Evolutionary conservation across 345 rosid genomes (phyloP), one percentile per base, ranked within the genome.

Genomic region (Cochlearia excelsa): DNA sequence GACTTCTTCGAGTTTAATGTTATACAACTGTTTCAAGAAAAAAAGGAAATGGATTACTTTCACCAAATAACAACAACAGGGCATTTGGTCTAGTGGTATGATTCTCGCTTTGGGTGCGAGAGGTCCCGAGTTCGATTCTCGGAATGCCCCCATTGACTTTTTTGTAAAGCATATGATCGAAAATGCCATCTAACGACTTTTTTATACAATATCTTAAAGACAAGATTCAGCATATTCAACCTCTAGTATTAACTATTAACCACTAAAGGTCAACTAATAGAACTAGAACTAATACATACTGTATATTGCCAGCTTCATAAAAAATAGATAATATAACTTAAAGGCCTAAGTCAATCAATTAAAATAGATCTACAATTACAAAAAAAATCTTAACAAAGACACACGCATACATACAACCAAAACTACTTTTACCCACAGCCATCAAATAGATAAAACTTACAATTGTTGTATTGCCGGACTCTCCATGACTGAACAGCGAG

Each of bases 91-190:
- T 77, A 81, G 85, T 83, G 83, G 90, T 79, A 81, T 80, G 88
- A 83, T 86, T 86, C 87, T 86, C 67, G 84, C 85, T 90, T 80
- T 78, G 85, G 91, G 86, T 81, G 90, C 77, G 75, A 87, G 90
- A 84, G 82, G 83, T 84, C 87, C 81, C 68, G 77, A 88, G 67
- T 68, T 61, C 51, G 51, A 68, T 61, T 68, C 67, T 61, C 73
- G 67, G 67, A 60, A 54, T 54, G 49, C 65, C 62, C 54, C 65
- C 66, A 3, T 45, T 50, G 58, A 57, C 45, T 7, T 50, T 50
- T 41, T 41, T 50, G 23, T 9, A 39, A 39, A 1, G 10, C 5
- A 33, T 33, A 5, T 33, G 35, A 5, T 3, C 35, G 23, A 33
- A 33, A 33, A 33, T 33, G 35, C 3, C 35, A 33, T 3, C 35